Evolutionary conservation across 768 basidiomycete species (phyloP).

Genomic region (Agaricus subrufescens): DNA sequence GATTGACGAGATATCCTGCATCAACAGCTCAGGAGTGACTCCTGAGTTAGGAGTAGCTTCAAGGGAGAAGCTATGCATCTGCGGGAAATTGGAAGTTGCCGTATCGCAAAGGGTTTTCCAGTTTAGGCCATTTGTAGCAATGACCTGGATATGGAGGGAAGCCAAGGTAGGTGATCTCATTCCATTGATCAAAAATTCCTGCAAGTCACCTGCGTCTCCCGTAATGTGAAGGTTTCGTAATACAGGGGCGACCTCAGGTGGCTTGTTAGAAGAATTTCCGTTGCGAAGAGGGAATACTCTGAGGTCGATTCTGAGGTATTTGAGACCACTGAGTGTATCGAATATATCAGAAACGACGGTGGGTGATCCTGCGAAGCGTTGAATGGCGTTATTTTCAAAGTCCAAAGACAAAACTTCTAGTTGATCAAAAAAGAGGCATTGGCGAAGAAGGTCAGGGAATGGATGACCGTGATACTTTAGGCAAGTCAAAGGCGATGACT

Average conservation of each 20-base stretch:
- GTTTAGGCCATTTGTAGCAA: background rate
- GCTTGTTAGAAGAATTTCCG: too few species aligned
- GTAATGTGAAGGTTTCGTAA: background rate
- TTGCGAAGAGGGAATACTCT: background rate
- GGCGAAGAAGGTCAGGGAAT: background rate
- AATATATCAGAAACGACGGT: background rate
- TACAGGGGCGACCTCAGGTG: background rate
- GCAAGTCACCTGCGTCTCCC: background rate
- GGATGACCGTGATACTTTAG: background rate
- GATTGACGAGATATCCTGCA: constrained; percentile 2
- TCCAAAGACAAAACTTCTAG: background rate
- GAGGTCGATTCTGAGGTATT: constrained; percentile 1
- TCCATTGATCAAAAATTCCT: background rate
- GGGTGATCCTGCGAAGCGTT: background rate
- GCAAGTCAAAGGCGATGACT: background rate
- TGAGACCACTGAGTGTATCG: background rate
- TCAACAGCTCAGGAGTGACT: background rate
- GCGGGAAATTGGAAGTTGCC: background rate
- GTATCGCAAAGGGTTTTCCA: constrained; percentile 3
- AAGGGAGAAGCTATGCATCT: background rate
- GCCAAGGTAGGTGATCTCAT: background rate
- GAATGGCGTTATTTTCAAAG: background rate
- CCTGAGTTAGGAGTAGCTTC: background rate
- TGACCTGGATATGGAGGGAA: background rate
- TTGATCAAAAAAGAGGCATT: background rate